These are phyloP conservation scores for Coleophoma eucalyptorum DNA, from an alignment of 2,329 filamentous ascomycete species.

Conservation along the genomic window DNA sequence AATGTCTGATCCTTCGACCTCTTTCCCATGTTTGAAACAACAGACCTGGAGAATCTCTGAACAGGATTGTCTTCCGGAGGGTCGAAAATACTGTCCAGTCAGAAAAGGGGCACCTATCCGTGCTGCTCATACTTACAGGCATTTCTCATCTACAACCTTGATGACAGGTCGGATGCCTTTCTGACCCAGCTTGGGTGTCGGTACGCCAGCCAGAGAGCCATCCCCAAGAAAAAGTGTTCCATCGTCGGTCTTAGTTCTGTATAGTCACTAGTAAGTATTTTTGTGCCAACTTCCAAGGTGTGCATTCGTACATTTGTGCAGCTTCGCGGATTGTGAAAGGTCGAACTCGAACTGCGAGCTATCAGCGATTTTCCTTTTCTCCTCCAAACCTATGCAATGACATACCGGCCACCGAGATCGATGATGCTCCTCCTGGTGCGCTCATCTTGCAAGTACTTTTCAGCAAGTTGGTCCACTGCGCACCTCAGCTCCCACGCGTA, in stretches of 20 bases:
- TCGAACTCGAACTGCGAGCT: conserved; percentile 57
- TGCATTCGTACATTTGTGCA: conserved; percentile 67
- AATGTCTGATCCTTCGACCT: conserved; percentile 97
- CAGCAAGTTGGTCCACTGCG: too few relatives aligned
- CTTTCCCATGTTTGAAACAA: conserved; percentile 75
- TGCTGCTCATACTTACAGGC: conserved; percentile 63
- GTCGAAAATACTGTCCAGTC: conserved; percentile 75
- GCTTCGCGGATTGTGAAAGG: conserved; percentile 87
- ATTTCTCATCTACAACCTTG: conserved; percentile 94
- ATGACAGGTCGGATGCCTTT: conserved; percentile 89
- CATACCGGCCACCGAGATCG: conserved; percentile 31
- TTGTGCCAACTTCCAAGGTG: neutral
- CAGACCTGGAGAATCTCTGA: conserved; percentile 78
- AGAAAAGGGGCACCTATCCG: neutral
- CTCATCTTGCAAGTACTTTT: neutral
- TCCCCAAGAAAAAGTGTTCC: conserved; percentile 92
- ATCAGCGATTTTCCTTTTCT: conserved; percentile 10
- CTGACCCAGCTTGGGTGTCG: conserved; percentile 78
- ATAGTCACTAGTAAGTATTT: conserved; percentile 10
- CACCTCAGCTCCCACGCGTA: too few relatives aligned
- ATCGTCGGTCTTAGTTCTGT: conserved; percentile 62
- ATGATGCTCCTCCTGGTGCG: conserved; percentile 23
- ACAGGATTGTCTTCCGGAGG: conserved; percentile 93
- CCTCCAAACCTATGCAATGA: too few relatives aligned
- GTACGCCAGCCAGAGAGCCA: conserved; percentile 84